Evolutionary conservation across 345 rosid species (phyloP), one percentile per base, ranked within the genome.

Genomic region (Chamaenerion angustifolium): DNA sequence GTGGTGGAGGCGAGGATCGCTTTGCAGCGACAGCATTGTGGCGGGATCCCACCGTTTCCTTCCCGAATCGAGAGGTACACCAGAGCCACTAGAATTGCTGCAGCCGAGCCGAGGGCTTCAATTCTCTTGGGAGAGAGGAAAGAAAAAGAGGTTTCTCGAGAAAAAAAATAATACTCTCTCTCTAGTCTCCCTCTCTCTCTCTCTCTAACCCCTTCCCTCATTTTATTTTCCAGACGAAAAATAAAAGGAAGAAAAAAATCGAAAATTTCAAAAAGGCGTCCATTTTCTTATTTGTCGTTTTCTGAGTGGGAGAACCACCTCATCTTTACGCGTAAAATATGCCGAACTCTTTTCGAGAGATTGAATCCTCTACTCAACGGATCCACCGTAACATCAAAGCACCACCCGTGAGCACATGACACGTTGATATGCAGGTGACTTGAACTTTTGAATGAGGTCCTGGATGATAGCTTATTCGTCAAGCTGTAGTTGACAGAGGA

Each of bases 21-120:
- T 52, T 15, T 60, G 64, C 54, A 52, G 64, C 53, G 48, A 60
- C 64, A 60, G 19, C 64, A 60, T 60, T 50, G 43, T 19, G 16
- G 6, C 45, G 51, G 7, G 15, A 54, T 16, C 42, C 12, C 54
- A 9, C 55, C 14, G 31, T 15, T 27, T 43, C 21, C 19, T 35
- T 16, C 27, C 12, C 48, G 17, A 23, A 11, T 31, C 46, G 47
- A 27, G 19, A 11, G 42, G 44, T 23, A 45, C n/a, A n/a, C 46
- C 31, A 18, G n/a, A 17, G 31, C 27, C 54, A 13, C 27, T 9
- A 16, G n/a, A 11, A 35, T 31, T 7, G 37, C 37, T 31, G 37
- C 6, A 31, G 8, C 4, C 37, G 3, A 31, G 4, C 37, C 37
- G 8, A 31, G 7, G 37, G 45, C 54, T 57, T 8, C 27, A 41